Evolutionary conservation across 345 rosid species (phyloP).

Genomic region (Hirschfeldia incana): DNA sequence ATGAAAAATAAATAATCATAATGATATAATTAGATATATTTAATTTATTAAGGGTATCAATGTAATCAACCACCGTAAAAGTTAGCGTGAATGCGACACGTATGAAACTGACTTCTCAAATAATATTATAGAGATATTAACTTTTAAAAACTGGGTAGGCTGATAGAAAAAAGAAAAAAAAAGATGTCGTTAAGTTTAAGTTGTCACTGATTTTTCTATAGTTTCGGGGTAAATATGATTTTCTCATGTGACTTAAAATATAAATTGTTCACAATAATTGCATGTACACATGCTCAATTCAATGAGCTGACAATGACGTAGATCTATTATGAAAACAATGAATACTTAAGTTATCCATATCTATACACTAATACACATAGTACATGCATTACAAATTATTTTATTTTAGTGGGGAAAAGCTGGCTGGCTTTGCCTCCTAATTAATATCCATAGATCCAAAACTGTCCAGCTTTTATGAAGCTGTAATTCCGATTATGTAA

Average conservation of each 20-base stretch:
- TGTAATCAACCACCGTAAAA: too few species aligned
- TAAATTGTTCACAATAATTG: background rate
- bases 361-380: too few species aligned
- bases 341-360: background rate
- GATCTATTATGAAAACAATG: background rate
- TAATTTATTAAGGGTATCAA: too few species aligned
- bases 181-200: too few species aligned
- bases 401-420: background rate
- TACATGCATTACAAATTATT: background rate
- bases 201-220: background rate
- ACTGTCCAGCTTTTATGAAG: constrained; percentile 34
- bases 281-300: background rate
- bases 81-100: too few species aligned
- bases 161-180: too few species aligned
- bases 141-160: too few species aligned
- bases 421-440: constrained; percentile 20
- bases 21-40: too few species aligned
- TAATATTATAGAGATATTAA: too few species aligned
- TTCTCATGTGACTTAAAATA: background rate
- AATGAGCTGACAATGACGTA: background rate
- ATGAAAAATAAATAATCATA: too few species aligned
- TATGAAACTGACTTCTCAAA: too few species aligned
- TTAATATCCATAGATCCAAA: constrained; percentile 12
- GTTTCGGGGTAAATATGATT: background rate
- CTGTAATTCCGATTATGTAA: constrained; percentile 23